Conservation (phyloP, 78 protist genomes). For the Creolimax fragrantissima region DNA sequence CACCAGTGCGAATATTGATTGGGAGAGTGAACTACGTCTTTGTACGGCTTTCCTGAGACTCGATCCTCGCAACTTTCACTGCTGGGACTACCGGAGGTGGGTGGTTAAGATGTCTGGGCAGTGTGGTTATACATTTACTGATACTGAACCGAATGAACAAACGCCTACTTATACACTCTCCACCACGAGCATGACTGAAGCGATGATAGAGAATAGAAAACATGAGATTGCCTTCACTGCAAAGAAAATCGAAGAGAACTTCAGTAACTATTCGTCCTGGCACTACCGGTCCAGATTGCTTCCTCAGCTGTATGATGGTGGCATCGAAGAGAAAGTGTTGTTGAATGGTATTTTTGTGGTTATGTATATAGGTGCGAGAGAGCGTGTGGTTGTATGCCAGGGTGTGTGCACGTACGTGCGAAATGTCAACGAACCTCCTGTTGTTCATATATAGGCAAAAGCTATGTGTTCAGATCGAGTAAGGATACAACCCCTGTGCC, state of each 20-base stretch:
- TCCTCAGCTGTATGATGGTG: constrained; percentile 21
- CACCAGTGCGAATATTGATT: constrained; percentile 4
- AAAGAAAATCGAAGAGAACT: constrained; percentile 41
- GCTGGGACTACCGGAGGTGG: constrained; percentile 73
- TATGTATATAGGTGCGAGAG: neutral
- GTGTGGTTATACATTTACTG: too few species aligned
- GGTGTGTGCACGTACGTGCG: neutral
- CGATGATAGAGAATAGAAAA: neutral
- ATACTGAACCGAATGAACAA: too few species aligned
- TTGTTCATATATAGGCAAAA: too few species aligned
- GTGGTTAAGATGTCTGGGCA: neutral
- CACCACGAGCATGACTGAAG: too few species aligned
- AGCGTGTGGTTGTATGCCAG: neutral
- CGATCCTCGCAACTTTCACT: constrained; percentile 84
- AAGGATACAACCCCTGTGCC: too few species aligned
- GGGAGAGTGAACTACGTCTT: constrained; percentile 46
- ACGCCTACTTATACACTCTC: neutral
- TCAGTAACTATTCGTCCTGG: constrained; percentile 90
- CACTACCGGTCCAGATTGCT: constrained; percentile 69
- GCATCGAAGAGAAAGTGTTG: neutral
- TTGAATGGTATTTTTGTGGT: neutral
- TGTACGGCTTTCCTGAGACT: constrained; percentile 44
- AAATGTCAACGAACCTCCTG: too few species aligned
- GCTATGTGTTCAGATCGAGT: too few species aligned
- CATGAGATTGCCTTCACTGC: neutral